These are phyloP conservation scores for Rhodotorula graminis DNA, from an alignment of 768 basidiomycete species.

Conservation along the genomic window DNA sequence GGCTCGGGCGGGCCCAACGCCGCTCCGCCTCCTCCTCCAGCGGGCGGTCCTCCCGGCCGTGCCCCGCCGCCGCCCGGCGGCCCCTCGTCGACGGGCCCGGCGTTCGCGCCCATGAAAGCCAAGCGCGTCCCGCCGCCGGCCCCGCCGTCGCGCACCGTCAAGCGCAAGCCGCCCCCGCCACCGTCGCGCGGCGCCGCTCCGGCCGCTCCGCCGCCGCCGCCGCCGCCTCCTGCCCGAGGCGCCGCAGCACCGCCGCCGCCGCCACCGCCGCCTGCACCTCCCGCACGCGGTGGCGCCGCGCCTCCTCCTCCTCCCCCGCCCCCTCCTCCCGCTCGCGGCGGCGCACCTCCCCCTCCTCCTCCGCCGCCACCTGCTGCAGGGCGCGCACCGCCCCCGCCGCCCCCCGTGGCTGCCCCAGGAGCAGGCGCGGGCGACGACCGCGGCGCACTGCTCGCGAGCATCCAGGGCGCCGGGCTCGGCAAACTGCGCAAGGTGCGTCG, in stretches of 20 bases:
- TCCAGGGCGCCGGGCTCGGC: conserved; percentile 73
- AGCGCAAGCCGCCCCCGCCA: conserved; percentile 23
- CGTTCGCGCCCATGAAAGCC: conserved; percentile 36
- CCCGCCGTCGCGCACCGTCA: conserved; percentile 29
- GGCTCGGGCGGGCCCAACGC: conserved; percentile 50
- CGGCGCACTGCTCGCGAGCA: conserved; percentile 65
- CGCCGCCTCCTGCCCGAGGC: conserved; percentile 37
- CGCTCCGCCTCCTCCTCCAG: conserved; percentile 14
- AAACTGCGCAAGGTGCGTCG: conserved; percentile 58
- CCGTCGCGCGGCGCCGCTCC: conserved; percentile 42
- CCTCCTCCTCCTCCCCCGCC: conserved; percentile 18
- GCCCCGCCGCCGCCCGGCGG: conserved; percentile 49
- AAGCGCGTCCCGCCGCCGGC: conserved; percentile 42
- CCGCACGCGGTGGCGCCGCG: conserved; percentile 39
- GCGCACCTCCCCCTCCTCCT: conserved; percentile 26
- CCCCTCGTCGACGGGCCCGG: conserved; percentile 33
- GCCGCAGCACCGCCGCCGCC: conserved; percentile 17
- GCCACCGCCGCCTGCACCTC: conserved; percentile 42
- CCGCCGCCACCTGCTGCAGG: conserved; percentile 43
- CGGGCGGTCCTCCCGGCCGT: conserved; percentile 27
- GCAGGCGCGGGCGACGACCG: conserved; percentile 56
- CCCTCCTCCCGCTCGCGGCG: conserved; percentile 17
- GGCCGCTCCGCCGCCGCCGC: conserved; percentile 22
- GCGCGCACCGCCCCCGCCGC: conserved; percentile 43
- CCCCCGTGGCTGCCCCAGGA: conserved; percentile 15